Evolutionary conservation across 2,329 filamentous ascomycete species (phyloP).

Genomic region (Colletotrichum salicis): DNA sequence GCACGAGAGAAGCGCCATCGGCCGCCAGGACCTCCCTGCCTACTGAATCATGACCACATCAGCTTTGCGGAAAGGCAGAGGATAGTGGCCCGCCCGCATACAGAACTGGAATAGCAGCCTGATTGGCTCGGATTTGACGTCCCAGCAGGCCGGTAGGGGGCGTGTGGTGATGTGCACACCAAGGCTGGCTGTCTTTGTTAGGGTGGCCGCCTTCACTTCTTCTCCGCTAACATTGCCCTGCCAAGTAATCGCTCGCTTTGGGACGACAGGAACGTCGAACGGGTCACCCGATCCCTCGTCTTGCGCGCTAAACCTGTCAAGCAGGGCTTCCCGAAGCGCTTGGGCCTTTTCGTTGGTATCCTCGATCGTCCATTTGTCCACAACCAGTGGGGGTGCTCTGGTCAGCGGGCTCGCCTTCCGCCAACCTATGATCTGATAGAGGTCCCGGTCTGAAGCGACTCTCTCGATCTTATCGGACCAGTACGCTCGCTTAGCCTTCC

Average conservation of each 20-base stretch:
- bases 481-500: not conserved
- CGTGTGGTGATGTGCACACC: not conserved
- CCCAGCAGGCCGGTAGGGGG: not conserved
- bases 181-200: not conserved
- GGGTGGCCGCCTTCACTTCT: not conserved
- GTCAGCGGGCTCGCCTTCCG: not conserved
- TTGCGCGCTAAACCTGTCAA: not conserved
- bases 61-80: conserved; percentile 10
- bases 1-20: conserved; percentile 32
- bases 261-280: not conserved
- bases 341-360: not conserved
- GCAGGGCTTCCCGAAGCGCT: not conserved
- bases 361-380: not conserved
- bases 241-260: not conserved
- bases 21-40: conserved; percentile 24
- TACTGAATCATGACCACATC: conserved; percentile 33
- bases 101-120: conserved; percentile 19
- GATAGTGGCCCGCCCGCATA: conserved; percentile 15
- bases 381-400: not conserved
- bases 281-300: not conserved
- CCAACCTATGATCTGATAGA: conserved; percentile 4
- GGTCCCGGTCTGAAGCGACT: not conserved
- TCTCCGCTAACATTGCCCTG: not conserved
- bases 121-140: not conserved
- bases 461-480: not conserved